These are phyloP conservation scores for Cyberlindnera lachancei DNA, from an alignment of 805 yeast species.

Conservation along the genomic window DNA sequence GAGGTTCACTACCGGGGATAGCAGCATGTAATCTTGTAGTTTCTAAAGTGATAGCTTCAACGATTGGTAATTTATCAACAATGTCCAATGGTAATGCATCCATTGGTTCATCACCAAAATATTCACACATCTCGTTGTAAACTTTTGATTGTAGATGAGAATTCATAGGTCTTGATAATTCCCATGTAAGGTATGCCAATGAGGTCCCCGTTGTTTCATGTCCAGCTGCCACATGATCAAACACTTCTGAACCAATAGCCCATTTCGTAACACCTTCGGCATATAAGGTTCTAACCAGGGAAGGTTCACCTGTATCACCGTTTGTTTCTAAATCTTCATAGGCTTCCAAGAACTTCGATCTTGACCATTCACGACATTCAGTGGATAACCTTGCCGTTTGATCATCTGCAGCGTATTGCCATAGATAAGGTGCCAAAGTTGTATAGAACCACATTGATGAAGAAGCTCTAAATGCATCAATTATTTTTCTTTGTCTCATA, in stretches of 20 bases:
- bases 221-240: constrained; percentile 70
- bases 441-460: constrained; percentile 63
- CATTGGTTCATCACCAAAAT: constrained; percentile 27
- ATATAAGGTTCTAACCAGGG: constrained; percentile 18
- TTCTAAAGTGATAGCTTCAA: constrained; percentile 59
- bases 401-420: constrained; percentile 40
- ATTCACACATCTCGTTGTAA: constrained; percentile 35
- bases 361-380: constrained; percentile 39
- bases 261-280: constrained; percentile 19
- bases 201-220: constrained; percentile 69
- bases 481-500: constrained; percentile 33
- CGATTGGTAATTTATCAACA: constrained; percentile 47
- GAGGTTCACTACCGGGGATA: constrained; percentile 69
- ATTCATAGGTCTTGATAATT: constrained; percentile 45
- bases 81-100: constrained; percentile 24
- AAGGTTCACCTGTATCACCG: constrained; percentile 10
- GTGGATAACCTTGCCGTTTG: constrained; percentile 31
- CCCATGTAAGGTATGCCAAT: constrained; percentile 51
- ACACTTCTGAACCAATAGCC: constrained; percentile 38
- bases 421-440: constrained; percentile 48
- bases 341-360: constrained; percentile 21
- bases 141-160: constrained; percentile 38
- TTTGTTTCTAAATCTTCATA: constrained; percentile 15
- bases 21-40: constrained; percentile 57
- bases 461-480: constrained; percentile 38